phyloP scores from a whole-genome alignment of 257 asterid genomes.

The Fraxinus excelsior region DNA sequence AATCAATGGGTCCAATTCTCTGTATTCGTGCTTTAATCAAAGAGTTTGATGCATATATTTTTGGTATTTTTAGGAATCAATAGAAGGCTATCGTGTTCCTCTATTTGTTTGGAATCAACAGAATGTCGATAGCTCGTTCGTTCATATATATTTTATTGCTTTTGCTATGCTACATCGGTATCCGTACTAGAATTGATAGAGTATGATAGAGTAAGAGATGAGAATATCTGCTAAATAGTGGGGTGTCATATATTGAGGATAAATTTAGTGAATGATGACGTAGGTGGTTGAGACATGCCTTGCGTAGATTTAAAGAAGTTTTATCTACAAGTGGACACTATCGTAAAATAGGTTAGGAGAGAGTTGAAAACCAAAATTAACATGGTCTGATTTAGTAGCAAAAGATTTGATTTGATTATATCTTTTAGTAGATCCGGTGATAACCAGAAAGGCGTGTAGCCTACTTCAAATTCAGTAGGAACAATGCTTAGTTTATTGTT shows the following conservation, averaged over 20 bases:
- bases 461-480: not conserved
- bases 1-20: too few relatives aligned
- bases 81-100: too few relatives aligned
- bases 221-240: not conserved
- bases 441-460: not conserved
- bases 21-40: too few relatives aligned
- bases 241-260: not conserved
- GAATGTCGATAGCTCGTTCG: too few relatives aligned
- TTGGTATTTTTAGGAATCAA: too few relatives aligned
- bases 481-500: not conserved
- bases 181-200: not conserved
- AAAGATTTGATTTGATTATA: not conserved
- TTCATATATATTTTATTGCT: too few relatives aligned
- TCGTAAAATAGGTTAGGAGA: not conserved
- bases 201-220: not conserved
- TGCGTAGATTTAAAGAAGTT: not conserved
- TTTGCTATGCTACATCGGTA: too few relatives aligned
- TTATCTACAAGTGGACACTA: not conserved
- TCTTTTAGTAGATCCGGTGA: not conserved
- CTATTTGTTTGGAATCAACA: too few relatives aligned
- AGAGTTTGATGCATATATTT: too few relatives aligned
- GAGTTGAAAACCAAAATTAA: not conserved
- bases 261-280: not conserved
- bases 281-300: not conserved
- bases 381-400: not conserved